Evolutionary conservation across 345 rosid species (phyloP).

Genomic region (Populus deltoides): DNA sequence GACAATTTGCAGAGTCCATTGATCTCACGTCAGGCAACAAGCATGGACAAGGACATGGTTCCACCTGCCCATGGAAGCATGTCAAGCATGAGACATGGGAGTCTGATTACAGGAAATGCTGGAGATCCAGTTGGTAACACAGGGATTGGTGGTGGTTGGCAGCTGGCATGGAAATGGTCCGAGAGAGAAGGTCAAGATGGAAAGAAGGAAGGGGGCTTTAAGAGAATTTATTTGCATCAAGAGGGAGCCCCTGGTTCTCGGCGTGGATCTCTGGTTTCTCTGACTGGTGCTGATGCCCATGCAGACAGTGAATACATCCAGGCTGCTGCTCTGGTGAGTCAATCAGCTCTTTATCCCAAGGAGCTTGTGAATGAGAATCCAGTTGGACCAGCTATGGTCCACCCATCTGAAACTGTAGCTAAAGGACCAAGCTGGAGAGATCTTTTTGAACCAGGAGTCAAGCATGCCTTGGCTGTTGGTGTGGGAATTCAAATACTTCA

Average conservation of each 20-base stretch:
- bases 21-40: slow-evolving; percentile 86
- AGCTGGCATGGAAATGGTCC: slow-evolving; percentile 95
- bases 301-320: slow-evolving; percentile 59
- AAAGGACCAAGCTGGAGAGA: slow-evolving; percentile 70
- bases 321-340: slow-evolving; percentile 93
- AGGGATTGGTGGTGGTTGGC: slow-evolving; percentile 98
- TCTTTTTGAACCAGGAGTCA: slow-evolving; percentile 90
- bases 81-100: slow-evolving; percentile 57
- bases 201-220: slow-evolving; percentile 74
- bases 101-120: slow-evolving; percentile 50
- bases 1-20: slow-evolving; percentile 79
- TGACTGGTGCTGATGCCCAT: slow-evolving; percentile 52
- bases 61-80: slow-evolving; percentile 50
- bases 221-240: slow-evolving; percentile 78
- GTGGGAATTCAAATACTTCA: slow-evolving; percentile 91
- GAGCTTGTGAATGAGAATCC: slow-evolving; percentile 57
- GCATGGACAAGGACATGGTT: slow-evolving; percentile 62
- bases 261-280: slow-evolving; percentile 67
- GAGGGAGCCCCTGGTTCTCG: slow-evolving; percentile 61
- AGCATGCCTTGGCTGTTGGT: slow-evolving; percentile 88
- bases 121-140: slow-evolving; percentile 52
- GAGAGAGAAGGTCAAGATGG: slow-evolving; percentile 71
- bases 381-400: slow-evolving; percentile 87
- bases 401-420: slow-evolving; percentile 63
- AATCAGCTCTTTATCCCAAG: slow-evolving; percentile 71